phyloP scores from a whole-genome alignment of 306 rosid genomes.

The Vigna unguiculata region DNA sequence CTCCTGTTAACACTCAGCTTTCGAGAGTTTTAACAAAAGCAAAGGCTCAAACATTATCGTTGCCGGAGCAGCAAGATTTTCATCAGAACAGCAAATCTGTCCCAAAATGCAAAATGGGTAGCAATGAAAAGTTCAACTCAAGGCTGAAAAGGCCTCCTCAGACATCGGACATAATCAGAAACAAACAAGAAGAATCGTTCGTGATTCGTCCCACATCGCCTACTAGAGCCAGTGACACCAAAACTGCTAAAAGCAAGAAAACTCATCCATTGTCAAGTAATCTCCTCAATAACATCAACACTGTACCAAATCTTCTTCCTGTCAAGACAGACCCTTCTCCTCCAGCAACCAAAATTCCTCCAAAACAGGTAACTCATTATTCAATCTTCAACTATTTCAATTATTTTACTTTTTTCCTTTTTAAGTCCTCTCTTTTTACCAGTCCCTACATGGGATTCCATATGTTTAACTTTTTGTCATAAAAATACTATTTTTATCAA shows the following conservation, averaged over 20 bases:
- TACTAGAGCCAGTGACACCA: constrained; percentile 51
- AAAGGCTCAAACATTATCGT: constrained; percentile 37
- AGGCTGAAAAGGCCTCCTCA: constrained; percentile 59
- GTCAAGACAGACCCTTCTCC: constrained; percentile 46
- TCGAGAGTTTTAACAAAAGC: constrained; percentile 48
- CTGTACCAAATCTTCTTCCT: constrained; percentile 55
- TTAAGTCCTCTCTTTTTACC: not conserved
- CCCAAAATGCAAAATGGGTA: constrained; percentile 41
- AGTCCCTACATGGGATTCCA: not conserved
- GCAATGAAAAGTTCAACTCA: constrained; percentile 57
- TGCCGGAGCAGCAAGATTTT: constrained; percentile 38
- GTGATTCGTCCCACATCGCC: constrained; percentile 61
- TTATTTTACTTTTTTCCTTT: not conserved
- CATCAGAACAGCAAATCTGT: constrained; percentile 26
- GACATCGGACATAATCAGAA: constrained; percentile 52
- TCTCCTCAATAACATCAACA: constrained; percentile 54
- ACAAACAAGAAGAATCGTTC: constrained; percentile 72
- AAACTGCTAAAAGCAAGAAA: constrained; percentile 57
- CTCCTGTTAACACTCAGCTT: constrained; percentile 39
- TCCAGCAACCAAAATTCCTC: constrained; percentile 50
- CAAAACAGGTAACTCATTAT: constrained; percentile 46
- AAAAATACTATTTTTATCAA: not conserved
- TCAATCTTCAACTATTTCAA: not conserved
- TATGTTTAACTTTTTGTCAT: not conserved
- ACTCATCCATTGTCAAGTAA: constrained; percentile 60